A percentile compares a stretch with the other conserved stretches of the same genome.
Conservation (phyloP, 192 early-diverging fungal species). For the Umbelopsis sp. region DNA sequence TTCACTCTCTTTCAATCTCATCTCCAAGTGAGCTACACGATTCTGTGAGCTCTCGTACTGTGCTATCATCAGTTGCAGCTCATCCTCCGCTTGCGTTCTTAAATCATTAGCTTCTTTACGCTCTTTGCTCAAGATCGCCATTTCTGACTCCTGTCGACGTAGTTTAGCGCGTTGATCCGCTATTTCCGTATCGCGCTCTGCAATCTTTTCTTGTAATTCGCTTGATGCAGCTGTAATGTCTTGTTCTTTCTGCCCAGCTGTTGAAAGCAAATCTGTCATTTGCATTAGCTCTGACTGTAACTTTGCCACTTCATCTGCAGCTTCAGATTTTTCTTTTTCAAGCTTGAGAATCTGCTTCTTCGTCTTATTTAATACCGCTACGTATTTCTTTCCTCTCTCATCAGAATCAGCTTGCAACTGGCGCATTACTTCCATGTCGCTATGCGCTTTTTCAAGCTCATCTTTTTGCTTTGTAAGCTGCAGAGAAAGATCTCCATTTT, state of each 20-base stretch:
- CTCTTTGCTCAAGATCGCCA: slow-evolving; percentile 47
- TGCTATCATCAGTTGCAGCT: slow-evolving; percentile 60
- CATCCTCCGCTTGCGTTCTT: slow-evolving; percentile 54
- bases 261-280: slow-evolving; percentile 28
- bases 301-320: slow-evolving; percentile 43
- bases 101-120: slow-evolving; percentile 48
- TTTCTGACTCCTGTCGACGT: slow-evolving; percentile 27
- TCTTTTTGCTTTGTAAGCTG: not conserved
- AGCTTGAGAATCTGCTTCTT: slow-evolving; percentile 56
- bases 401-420: slow-evolving; percentile 46
- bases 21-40: slow-evolving; percentile 56
- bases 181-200: slow-evolving; percentile 39
- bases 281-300: slow-evolving; percentile 25
- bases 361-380: slow-evolving; percentile 45
- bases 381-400: slow-evolving; percentile 52
- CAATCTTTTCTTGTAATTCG: not conserved
- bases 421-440: slow-evolving; percentile 6
- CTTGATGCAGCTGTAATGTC: no score
- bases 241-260: slow-evolving; percentile 23
- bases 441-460: slow-evolving; percentile 31
- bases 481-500: not conserved
- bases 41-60: slow-evolving; percentile 64
- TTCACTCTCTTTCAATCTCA: slow-evolving; percentile 51
- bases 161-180: slow-evolving; percentile 39
- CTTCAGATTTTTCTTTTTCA: slow-evolving; percentile 54